A percentile compares a stretch with the other conserved stretches of the same genome.
Evolutionary conservation across 805 yeast species (phyloP).

Genomic region (Pichia insulana): DNA sequence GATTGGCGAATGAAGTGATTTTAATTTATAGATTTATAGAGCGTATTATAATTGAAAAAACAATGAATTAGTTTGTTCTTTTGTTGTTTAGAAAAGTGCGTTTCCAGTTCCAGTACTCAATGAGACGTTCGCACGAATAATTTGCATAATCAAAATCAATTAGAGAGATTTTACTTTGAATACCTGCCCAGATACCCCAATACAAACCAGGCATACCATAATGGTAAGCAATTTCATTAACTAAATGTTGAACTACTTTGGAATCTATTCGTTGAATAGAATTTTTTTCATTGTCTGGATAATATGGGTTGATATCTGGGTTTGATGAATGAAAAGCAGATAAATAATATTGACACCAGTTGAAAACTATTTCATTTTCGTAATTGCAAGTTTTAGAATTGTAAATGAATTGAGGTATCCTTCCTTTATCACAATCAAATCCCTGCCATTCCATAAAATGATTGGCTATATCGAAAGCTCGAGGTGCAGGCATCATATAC

Average conservation of each 20-base stretch:
- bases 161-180: constrained; percentile 57
- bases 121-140: constrained; percentile 50
- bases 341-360: constrained; percentile 55
- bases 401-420: constrained; percentile 36
- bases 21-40: neutral
- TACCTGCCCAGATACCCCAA: constrained; percentile 82
- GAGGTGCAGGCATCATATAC: constrained; percentile 62
- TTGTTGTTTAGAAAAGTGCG: constrained; percentile 15
- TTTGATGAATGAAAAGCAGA: constrained; percentile 7
- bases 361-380: constrained; percentile 33
- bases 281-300: neutral
- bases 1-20: constrained; percentile 3
- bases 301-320: constrained; percentile 7
- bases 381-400: constrained; percentile 27
- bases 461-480: constrained; percentile 68
- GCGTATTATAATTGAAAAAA: neutral
- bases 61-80: neutral
- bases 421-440: constrained; percentile 54
- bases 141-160: constrained; percentile 65
- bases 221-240: constrained; percentile 48
- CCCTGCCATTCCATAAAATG: constrained; percentile 82
- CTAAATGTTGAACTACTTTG: constrained; percentile 31
- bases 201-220: constrained; percentile 79
- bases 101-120: constrained; percentile 69
- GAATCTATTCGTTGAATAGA: constrained; percentile 12